Percentiles rank a stretch among this genome's conserved stretches.
Evolutionary conservation across 2,329 filamentous ascomycete genomes (phyloP).

Genomic region (Phyllosticta citrichinensis): DNA sequence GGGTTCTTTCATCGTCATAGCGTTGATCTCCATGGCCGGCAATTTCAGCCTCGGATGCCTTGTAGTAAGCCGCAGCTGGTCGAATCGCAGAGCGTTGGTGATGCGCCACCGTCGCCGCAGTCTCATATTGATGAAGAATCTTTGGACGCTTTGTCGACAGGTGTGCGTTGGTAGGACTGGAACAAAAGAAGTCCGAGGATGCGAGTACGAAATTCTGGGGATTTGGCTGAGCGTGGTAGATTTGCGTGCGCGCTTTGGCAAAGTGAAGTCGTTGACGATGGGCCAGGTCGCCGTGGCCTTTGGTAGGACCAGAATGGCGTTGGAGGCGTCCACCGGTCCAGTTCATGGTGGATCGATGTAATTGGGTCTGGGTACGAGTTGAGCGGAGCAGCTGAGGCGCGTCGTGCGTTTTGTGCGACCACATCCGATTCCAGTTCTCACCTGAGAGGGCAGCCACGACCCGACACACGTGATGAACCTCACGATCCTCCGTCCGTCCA

Average conservation of each 20-base stretch:
- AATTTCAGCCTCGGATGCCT: too few species aligned
- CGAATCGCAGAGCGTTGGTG: neutral
- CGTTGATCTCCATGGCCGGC: neutral
- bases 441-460: neutral
- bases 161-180: neutral
- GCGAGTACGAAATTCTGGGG: slow-evolving; percentile 1
- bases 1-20: neutral
- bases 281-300: slow-evolving; percentile 21
- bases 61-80: too few species aligned
- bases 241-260: slow-evolving; percentile 28
- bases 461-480: neutral
- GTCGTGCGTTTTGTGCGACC: neutral
- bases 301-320: slow-evolving; percentile 21
- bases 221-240: slow-evolving; percentile 18
- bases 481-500: neutral
- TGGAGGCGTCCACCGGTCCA: slow-evolving; percentile 39
- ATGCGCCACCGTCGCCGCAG: neutral
- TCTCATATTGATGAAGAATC: slow-evolving; percentile 1
- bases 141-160: neutral
- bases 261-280: slow-evolving; percentile 39
- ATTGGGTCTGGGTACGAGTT: neutral
- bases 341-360: slow-evolving; percentile 29
- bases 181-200: neutral
- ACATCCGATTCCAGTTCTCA: neutral
- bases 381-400: neutral